Base-by-base conservation (phyloP, 345 rosid genomes). In the Dipteronia sinensis region DNA sequence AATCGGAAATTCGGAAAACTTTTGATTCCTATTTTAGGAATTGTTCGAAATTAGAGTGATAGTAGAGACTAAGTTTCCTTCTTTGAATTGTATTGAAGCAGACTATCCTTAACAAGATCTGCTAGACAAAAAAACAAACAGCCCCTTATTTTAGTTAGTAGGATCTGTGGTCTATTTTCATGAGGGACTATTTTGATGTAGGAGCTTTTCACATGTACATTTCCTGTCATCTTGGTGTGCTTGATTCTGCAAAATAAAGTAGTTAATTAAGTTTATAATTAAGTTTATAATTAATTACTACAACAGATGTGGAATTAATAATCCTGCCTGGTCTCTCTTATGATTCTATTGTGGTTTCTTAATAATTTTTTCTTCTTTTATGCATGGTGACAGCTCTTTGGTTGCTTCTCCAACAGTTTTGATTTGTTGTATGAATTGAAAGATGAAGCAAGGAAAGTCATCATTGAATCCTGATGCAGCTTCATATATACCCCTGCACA, bases 391-490 rank as follows among this genome's bases (percentile, higher is more conserved):
- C 13, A 31, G 25, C 15, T 67, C 29, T 65, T 67, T 40, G 71
- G 49, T 42, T 67, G 12, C 13, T 23, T 27, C 34, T 65, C 3
- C 3, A 23, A 61, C 56, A 73, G 67, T 61, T 73, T n/a, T 38
- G 46, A 29, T n/a, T 27, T 25, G 31, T 6, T 68, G 53, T 44
- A 22, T 6, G 23, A 49, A 78, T 80, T 66, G 53, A 72, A 59
- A 34, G 17, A 72, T 72, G 76, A 46, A 72, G 29, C 53, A 40
- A 40, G 9, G 53, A 16, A 73, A 38, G 76, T 61, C 67, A 61
- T 61, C 67, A 13, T 61, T 61, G 76, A 73, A 73, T 73, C 76
- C 76, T 38, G 6, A 42, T 42, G 76, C 67, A 42, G 67, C 76
- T 59, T 15, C 56, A 3, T 73, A 22, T 66, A 23, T 73, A 61